These are phyloP conservation scores for Talaromyces marneffei DNA, from an alignment of 2,329 filamentous ascomycete genomes.

Conservation along the genomic window DNA sequence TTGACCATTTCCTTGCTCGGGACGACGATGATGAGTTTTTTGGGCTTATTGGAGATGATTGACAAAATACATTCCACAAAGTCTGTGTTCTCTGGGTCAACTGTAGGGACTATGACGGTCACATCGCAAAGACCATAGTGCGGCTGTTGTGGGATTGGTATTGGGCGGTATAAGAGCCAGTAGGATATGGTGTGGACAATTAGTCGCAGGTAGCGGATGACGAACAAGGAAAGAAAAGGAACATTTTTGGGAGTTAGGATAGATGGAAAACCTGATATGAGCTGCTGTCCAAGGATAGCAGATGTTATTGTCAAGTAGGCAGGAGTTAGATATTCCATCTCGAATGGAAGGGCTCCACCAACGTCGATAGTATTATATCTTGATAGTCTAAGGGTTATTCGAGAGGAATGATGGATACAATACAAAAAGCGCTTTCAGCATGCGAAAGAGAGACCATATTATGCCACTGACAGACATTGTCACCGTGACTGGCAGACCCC, in stretches of 20 bases:
- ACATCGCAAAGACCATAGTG: conserved; percentile 36
- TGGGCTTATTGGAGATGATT: conserved; percentile 37
- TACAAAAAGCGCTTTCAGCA: not conserved
- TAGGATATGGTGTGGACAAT: conserved; percentile 41
- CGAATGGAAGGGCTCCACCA: not conserved
- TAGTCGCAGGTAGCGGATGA: conserved; percentile 45
- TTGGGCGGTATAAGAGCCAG: conserved; percentile 36
- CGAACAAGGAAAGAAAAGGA: conserved; percentile 34
- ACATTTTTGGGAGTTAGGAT: not conserved
- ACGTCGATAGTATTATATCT: not conserved
- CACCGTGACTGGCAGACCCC: not conserved
- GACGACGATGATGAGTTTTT: conserved; percentile 42
- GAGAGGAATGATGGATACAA: not conserved
- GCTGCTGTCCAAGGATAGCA: not conserved
- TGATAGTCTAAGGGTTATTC: not conserved
- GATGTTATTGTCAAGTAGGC: not conserved
- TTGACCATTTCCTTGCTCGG: conserved; percentile 29
- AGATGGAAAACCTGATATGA: not conserved
- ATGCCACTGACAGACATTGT: not conserved
- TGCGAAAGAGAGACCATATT: not conserved
- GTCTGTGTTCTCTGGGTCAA: conserved; percentile 38
- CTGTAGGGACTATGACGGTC: conserved; percentile 50
- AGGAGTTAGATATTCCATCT: not conserved
- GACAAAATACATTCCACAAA: conserved; percentile 42
- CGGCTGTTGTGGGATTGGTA: conserved; percentile 23